Evolutionary conservation across 805 yeast species (phyloP), one percentile per base, ranked within the genome.

Genomic region (Tetrapisispora taiwanensis): DNA sequence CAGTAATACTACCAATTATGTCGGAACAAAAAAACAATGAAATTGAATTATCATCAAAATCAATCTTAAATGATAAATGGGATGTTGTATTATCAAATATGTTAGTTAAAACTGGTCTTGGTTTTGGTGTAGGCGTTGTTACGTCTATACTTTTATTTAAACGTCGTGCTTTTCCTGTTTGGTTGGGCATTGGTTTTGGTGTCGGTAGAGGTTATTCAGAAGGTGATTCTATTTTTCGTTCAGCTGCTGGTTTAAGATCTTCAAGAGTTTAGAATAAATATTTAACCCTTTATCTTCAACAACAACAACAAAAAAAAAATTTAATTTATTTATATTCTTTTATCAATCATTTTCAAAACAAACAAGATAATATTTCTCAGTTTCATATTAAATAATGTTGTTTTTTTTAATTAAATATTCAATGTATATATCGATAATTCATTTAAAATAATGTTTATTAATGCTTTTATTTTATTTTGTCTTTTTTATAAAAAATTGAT

Each of bases 131-230:
- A 38, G 99, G 99, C 68, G 95, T 92, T 30, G 75, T 90, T 47
- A 84, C 94, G 37, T 86, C 96, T 8, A 94, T 89, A 36, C 68
- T 92, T 48, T 69, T 92, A 46, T 92, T 92, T 74, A 86, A 76
- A 66, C 85, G 97, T 74, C 81, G 97, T 68, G 75, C 95, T 9
- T 92, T 88, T 79, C 98, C 98, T 44, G 97, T 90, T 36, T 89
- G 97, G 95, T 68, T 90, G 49, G 98, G 98, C 52, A 70, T 88
- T 52, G 99, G 99, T 32, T 90, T 92, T 59, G 99, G 99, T 53
- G 75, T 89, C 50, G 99, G 99, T 52, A 83, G 96, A 72, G 96
- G 96, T 44, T 92, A 88, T 68, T 80, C 97, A 48, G 99, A 92
- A 71, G 98, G 97, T 49, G 97, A 92, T 62, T 94, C 97, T 48